phyloP scores from a whole-genome alignment of 1,139 yeast genomes.

The Candida sp. region DNA sequence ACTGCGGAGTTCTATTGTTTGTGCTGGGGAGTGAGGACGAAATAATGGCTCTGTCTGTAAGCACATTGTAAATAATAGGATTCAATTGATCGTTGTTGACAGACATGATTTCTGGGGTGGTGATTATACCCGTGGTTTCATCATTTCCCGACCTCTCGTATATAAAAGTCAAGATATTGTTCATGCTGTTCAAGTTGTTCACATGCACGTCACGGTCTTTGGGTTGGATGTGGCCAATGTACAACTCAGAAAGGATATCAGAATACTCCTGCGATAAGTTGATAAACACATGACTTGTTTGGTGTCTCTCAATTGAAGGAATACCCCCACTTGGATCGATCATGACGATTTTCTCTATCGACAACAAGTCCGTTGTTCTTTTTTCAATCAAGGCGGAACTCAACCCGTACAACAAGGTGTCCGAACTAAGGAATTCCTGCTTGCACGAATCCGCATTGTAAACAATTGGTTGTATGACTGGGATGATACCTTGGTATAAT shows the following conservation, averaged over 20 bases:
- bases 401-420: slow-evolving; percentile 32
- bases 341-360: slow-evolving; percentile 81
- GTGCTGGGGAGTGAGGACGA: slow-evolving; percentile 90
- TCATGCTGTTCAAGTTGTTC: slow-evolving; percentile 58
- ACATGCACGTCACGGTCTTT: slow-evolving; percentile 53
- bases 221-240: slow-evolving; percentile 54
- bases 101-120: slow-evolving; percentile 49
- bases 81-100: slow-evolving; percentile 55
- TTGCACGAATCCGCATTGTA: slow-evolving; percentile 38
- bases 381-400: slow-evolving; percentile 28
- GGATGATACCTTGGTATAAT: slow-evolving; percentile 52
- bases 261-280: slow-evolving; percentile 84
- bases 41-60: slow-evolving; percentile 92
- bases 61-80: slow-evolving; percentile 85
- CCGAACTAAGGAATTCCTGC: slow-evolving; percentile 38
- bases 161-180: slow-evolving; percentile 37
- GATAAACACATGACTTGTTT: slow-evolving; percentile 86
- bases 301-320: slow-evolving; percentile 82
- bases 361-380: slow-evolving; percentile 33
- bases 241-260: slow-evolving; percentile 65
- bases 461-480: slow-evolving; percentile 64
- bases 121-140: slow-evolving; percentile 48
- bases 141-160: slow-evolving; percentile 36
- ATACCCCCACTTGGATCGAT: slow-evolving; percentile 88
- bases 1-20: slow-evolving; percentile 62